A percentile compares a stretch with the other conserved stretches of the same genome.
These are phyloP conservation scores for Trichoderma semiorbis DNA, from an alignment of 2,329 filamentous ascomycete genomes.

Conservation along the genomic window DNA sequence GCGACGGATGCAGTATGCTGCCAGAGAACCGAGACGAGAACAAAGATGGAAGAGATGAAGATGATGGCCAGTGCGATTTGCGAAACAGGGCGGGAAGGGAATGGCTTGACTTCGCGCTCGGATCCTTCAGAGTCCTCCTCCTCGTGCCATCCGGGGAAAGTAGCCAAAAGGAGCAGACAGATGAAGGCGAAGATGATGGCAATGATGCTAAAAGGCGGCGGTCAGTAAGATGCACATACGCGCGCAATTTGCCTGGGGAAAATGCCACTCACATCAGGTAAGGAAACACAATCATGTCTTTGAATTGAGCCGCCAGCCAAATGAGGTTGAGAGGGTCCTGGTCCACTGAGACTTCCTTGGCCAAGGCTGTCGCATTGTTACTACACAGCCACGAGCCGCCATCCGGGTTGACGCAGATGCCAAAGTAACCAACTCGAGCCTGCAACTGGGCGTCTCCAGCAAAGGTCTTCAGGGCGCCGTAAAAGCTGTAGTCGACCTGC, in stretches of 20 bases:
- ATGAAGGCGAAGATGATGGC: constrained; percentile 96
- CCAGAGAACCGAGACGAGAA: constrained; percentile 76
- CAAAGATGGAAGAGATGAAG: constrained; percentile 69
- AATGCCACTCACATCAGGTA: constrained; percentile 75
- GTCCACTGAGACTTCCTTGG: constrained; percentile 82
- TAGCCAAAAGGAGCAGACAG: constrained; percentile 90
- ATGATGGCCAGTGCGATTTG: constrained; percentile 92
- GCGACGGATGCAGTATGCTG: constrained; percentile 96
- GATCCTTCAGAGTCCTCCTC: constrained; percentile 76
- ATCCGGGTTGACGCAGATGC: constrained; percentile 91
- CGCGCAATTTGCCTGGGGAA: not conserved
- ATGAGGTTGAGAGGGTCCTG: constrained; percentile 96
- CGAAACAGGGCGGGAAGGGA: constrained; percentile 86
- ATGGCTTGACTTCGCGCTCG: constrained; percentile 88
- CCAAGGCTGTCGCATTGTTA: constrained; percentile 92
- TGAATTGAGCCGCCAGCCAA: constrained; percentile 95
- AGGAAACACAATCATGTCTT: constrained; percentile 97
- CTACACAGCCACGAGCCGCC: constrained; percentile 91
- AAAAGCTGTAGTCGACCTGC: constrained; percentile 86
- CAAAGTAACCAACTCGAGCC: constrained; percentile 94
- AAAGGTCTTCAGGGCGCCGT: constrained; percentile 83
- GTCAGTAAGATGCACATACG: not conserved
- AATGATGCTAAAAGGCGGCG: constrained; percentile 67
- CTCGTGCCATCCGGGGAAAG: constrained; percentile 97
- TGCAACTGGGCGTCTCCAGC: constrained; percentile 80